phyloP scores from a whole-genome alignment of 2,329 filamentous ascomycete genomes.

The Epicoccum sorghinum region DNA sequence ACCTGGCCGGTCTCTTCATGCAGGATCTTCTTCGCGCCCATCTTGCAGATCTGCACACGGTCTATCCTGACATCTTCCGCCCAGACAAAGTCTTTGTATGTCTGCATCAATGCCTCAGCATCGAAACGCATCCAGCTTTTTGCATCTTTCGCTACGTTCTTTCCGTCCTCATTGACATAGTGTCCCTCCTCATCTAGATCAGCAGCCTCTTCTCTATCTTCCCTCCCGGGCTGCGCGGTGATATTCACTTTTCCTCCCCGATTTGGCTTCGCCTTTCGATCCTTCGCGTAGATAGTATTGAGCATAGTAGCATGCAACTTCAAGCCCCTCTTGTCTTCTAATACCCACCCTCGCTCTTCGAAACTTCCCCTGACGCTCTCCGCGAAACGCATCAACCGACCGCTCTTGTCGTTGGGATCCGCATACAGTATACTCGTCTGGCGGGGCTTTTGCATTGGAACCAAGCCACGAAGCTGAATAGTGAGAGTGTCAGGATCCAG shows the following conservation, averaged over 20 bases:
- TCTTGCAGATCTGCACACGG: conserved; percentile 78
- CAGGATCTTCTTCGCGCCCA: conserved; percentile 76
- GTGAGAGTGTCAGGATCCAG: conserved; percentile 33
- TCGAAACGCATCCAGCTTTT: conserved; percentile 50
- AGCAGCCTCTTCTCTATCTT: not conserved
- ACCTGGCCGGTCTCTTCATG: conserved; percentile 53
- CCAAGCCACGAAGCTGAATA: conserved; percentile 57
- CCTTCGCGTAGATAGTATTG: conserved; percentile 79
- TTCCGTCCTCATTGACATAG: conserved; percentile 2
- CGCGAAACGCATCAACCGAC: conserved; percentile 63
- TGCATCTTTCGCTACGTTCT: conserved; percentile 14
- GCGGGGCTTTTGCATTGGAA: conserved; percentile 64
- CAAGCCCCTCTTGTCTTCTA: conserved; percentile 65
- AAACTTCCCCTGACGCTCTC: conserved; percentile 62
- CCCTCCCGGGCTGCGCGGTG: not conserved
- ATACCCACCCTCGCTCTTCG: conserved; percentile 61
- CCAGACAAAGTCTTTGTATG: conserved; percentile 73
- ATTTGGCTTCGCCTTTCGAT: conserved; percentile 27
- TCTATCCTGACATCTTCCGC: conserved; percentile 71
- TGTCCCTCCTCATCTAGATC: not conserved
- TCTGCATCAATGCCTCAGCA: conserved; percentile 52
- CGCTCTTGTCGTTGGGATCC: conserved; percentile 59
- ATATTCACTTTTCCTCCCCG: conserved; percentile 2
- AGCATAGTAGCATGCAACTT: conserved; percentile 83
- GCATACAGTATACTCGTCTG: conserved; percentile 63